These are phyloP conservation scores for Chloris gayana DNA, from an alignment of 176 grass and related monocot species.

Conservation along the genomic window DNA sequence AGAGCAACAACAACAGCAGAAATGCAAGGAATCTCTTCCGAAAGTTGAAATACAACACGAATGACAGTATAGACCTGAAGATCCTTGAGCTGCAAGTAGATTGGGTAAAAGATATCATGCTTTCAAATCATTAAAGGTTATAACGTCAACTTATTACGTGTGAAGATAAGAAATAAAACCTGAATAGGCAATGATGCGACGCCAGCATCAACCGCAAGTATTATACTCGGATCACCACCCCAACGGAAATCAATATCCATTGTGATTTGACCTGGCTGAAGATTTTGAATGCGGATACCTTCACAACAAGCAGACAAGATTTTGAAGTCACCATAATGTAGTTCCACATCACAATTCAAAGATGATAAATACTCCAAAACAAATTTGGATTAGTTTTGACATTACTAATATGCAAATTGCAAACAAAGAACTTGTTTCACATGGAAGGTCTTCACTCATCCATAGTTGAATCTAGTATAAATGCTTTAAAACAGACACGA, in stretches of 20 bases:
- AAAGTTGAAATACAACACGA: conserved; percentile 97
- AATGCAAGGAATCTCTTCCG: conserved; percentile 94
- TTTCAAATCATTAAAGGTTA: conserved; percentile 9
- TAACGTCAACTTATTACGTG: conserved; percentile 1
- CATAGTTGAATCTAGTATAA: neutral
- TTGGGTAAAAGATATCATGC: conserved; percentile 27
- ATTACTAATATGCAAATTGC: conserved; percentile 30
- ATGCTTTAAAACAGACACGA: neutral
- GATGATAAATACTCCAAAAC: conserved; percentile 14
- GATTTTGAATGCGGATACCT: conserved; percentile 92
- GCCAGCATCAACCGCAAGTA: conserved; percentile 90
- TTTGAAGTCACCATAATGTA: conserved; percentile 26
- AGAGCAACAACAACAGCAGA: conserved; percentile 97
- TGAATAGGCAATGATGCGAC: conserved; percentile 98
- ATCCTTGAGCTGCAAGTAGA: conserved; percentile 79
- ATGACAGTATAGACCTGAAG: conserved; percentile 87
- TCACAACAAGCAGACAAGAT: conserved; percentile 39
- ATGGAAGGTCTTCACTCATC: conserved; percentile 5
- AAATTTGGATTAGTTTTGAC: neutral
- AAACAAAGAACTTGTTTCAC: conserved; percentile 15
- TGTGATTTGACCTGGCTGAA: conserved; percentile 90
- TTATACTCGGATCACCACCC: conserved; percentile 97
- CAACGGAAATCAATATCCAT: conserved; percentile 99
- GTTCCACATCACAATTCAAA: neutral
- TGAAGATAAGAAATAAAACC: conserved; percentile 40